Base-by-base conservation (phyloP, 148 eudicot species). In the Mesembryanthemum crystallinum region DNA sequence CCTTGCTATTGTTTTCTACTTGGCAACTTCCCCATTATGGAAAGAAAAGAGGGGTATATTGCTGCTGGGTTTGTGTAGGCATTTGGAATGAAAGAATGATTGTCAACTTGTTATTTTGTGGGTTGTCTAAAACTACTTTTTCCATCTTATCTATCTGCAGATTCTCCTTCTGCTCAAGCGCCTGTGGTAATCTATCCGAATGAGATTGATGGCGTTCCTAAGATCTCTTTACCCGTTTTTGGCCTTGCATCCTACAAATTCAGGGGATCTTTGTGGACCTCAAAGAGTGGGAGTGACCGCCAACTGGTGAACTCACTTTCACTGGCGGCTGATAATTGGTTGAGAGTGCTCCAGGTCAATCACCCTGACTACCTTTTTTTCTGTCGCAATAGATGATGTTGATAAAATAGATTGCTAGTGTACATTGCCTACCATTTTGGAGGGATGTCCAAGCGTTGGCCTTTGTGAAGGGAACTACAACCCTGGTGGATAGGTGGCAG, bases 311-410 rank as follows among this genome's bases (percentile, higher is more conserved):
- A 71, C 73, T 77, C 82, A 20, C 92, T 92, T 77, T 82, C 71
- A 55, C 91, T 85, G 80, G 84, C 80, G 43, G 97, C 97, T 82
- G 89, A 86, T 60, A 75, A 84, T 32, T 87, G 92, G 93, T 79
- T 90, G 33, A 72, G 79, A 28, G 64, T 35, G 55, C 93, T 80
- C 30, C 83, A 87, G 78, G 98, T 94, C 80, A 75, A 89, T 81
- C 97, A 90, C 89, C 97, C 94, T 4, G 97, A 94, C 83, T 85
- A 86, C 81, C 82, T 68, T 23, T 94, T 94, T 84, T 94, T 94
- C 90, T 62, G 79, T 78, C 85, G 92, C 59, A 67, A 28, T 49
- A 88, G 89, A 82, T 87, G 82, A 87, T 67, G 77, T 59, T 21
- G 66, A 77, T 78, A 73, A 45, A 37, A 1, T 81, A 81, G 47